These are phyloP conservation scores for Limonium bicolor DNA, from an alignment of 148 eudicot species.

Conservation along the genomic window DNA sequence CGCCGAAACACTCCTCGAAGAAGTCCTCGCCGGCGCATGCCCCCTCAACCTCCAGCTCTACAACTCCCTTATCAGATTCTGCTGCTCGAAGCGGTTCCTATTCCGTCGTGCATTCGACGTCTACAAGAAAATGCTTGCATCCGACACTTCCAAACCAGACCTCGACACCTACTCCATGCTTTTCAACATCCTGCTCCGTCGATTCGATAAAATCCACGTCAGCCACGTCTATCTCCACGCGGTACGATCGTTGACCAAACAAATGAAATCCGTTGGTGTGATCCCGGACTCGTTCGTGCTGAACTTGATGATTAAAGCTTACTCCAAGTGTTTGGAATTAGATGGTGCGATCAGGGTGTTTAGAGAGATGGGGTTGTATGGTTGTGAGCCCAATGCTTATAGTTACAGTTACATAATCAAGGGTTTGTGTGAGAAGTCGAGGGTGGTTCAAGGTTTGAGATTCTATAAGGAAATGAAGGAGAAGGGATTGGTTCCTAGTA, in stretches of 20 bases:
- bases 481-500: conserved; percentile 50
- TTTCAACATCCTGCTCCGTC: conserved; percentile 34
- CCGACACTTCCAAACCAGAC: conserved; percentile 33
- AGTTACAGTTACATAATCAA: conserved; percentile 53
- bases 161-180: conserved; percentile 59
- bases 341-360: conserved; percentile 73
- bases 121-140: conserved; percentile 50
- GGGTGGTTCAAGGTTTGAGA: conserved; percentile 42
- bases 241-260: conserved; percentile 46
- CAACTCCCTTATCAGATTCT: conserved; percentile 52
- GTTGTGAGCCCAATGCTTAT: conserved; percentile 61
- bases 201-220: conserved; percentile 51
- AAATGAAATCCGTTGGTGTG: conserved; percentile 77
- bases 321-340: conserved; percentile 46
- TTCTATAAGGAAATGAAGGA: conserved; percentile 57
- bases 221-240: conserved; percentile 58
- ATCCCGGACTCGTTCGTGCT: conserved; percentile 53
- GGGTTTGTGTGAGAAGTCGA: conserved; percentile 88
- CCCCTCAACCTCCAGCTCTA: conserved; percentile 31
- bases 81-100: conserved; percentile 38
- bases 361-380: conserved; percentile 79
- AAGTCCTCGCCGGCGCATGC: conserved; percentile 77
- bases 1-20: conserved; percentile 56
- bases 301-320: conserved; percentile 81
- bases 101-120: conserved; percentile 67